Percentiles rank a stretch among this genome's conserved stretches.
Conservation (phyloP, 73 alveolate species). For the Paramecium sexaurelia region DNA sequence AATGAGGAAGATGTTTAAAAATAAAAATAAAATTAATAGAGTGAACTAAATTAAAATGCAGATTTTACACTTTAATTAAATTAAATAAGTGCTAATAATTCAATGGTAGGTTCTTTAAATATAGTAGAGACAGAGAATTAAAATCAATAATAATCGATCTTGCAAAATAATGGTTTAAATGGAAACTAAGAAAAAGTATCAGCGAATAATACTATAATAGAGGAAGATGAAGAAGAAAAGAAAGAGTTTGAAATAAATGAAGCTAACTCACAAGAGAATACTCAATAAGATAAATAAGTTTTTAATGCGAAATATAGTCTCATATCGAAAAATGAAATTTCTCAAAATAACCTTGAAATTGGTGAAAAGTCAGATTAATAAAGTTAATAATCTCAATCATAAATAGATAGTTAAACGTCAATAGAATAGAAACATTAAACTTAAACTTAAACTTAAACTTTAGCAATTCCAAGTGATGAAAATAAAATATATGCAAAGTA, state of each 20-base stretch:
- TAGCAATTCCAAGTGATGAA: not conserved
- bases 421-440: not conserved
- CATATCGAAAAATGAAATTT: not conserved
- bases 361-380: not conserved
- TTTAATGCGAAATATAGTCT: not conserved
- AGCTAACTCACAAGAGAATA: not conserved
- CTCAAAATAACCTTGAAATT: not conserved
- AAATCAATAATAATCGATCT: not conserved
- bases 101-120: not conserved
- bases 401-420: not conserved
- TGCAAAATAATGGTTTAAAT: not conserved
- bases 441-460: not conserved
- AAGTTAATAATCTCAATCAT: not conserved
- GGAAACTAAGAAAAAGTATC: not conserved
- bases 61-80: not conserved
- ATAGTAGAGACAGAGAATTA: not conserved
- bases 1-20: not conserved
- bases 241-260: not conserved
- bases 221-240: slow-evolving; percentile 11
- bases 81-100: not conserved
- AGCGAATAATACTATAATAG: not conserved
- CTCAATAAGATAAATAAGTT: not conserved
- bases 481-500: not conserved
- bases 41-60: not conserved
- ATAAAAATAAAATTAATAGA: not conserved